Base-by-base conservation (phyloP, 495 filamentous ascomycete genomes). In the Penicillium cosmopolitanum region DNA sequence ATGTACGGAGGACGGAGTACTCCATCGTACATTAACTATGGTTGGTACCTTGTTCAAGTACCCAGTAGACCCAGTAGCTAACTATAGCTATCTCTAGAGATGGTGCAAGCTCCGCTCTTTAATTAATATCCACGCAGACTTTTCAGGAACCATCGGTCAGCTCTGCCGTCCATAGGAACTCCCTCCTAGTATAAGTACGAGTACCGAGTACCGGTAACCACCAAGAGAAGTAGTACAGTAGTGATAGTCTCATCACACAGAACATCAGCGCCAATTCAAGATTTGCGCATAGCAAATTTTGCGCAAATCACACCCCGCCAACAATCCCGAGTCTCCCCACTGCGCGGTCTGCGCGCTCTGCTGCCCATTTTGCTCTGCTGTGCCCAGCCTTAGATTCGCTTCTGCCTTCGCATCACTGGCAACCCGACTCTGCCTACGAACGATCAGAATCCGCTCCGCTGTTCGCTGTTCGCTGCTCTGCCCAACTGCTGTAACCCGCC, bases 341-440 rank as follows among this genome's bases (percentile, higher is more conserved):
- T 25, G 2, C 46, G 46, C 46, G 46, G 46, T 48, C 46, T 25
- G 19, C 46, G 46, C 46, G 46, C 46, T 48, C 12, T 23, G 23
- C 7, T 28, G 23, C 15, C 28, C 12, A n/a, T 38, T 12, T 48
- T 21, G 9, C 46, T 28, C 46, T 31, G 44, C 58, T 48, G 46
- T n/a, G 46, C 46, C 54, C 34, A 60, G 53, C 4, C 21, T 53
- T 44, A 61, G 61, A 66, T 69, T 64, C 61, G 64, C 54, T 56
- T 56, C 64, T 59, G 66, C 61, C 65, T 60, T 59, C 46, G 46
- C 46, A 25, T 48, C 46, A 48, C 46, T 61, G 60, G 55, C 72
- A 70, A 70, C 72, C 70, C 73, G 70, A 77, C 67, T 62, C 43
- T 40, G 58, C 64, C 55, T 62, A 58, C 50, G 46, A n/a, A 48